phyloP scores from a whole-genome alignment of 768 basidiomycete species.

The Lactarius trivialis region DNA sequence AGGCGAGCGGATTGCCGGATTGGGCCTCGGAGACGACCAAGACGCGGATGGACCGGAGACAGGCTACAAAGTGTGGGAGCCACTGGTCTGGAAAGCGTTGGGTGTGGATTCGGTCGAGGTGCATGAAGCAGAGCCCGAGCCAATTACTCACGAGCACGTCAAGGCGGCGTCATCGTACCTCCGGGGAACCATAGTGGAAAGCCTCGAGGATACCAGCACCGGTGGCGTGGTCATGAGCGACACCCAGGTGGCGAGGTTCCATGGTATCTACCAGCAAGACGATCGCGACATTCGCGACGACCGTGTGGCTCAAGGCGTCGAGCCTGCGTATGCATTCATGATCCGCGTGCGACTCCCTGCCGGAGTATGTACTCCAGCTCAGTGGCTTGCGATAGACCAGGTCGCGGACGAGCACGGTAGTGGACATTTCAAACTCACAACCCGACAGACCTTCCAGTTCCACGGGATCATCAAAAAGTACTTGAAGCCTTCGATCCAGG shows the following conservation, averaged over 20 bases:
- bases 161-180: conserved; percentile 93
- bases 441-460: conserved; percentile 98
- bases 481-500: conserved; percentile 95
- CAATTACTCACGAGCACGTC: conserved; percentile 99
- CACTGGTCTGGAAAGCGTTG: conserved; percentile 85
- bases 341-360: conserved; percentile 95
- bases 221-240: conserved; percentile 86
- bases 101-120: conserved; percentile 88
- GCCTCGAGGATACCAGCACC: conserved; percentile 76
- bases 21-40: conserved; percentile 95
- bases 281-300: conserved; percentile 98
- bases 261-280: conserved; percentile 94
- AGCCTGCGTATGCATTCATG: conserved; percentile 98
- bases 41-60: conserved; percentile 95
- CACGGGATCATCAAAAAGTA: conserved; percentile 98
- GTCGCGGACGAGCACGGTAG: conserved; percentile 95
- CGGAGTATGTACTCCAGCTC: conserved; percentile 84
- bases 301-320: conserved; percentile 83
- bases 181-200: conserved; percentile 92
- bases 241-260: conserved; percentile 96
- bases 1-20: conserved; percentile 60
- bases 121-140: conserved; percentile 88
- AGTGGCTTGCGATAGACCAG: conserved; percentile 94
- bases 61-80: conserved; percentile 96
- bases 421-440: conserved; percentile 95